These are phyloP conservation scores for Sherardia arvensis DNA, from an alignment of 257 asterid genomes.

Conservation along the genomic window DNA sequence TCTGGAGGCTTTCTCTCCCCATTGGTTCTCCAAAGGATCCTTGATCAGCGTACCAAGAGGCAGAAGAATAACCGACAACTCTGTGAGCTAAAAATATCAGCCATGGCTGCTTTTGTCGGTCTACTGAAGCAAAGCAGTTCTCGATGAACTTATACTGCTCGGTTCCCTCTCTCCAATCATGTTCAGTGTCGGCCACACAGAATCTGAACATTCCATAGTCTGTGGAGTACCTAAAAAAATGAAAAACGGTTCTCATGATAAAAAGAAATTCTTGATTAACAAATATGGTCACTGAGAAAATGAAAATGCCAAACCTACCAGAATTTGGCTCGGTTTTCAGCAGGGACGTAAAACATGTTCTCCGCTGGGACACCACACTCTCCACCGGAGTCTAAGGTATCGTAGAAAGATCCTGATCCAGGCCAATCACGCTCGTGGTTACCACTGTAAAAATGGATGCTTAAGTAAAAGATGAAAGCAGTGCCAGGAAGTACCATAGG, in stretches of 20 bases:
- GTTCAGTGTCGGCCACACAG: slow-evolving; percentile 83
- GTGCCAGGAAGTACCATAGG: neutral
- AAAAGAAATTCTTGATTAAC: no score
- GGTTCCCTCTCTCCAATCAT: slow-evolving; percentile 82
- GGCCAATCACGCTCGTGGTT: slow-evolving; percentile 99
- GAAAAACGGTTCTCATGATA: neutral
- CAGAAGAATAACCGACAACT: slow-evolving; percentile 78
- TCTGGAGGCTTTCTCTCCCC: slow-evolving; percentile 88
- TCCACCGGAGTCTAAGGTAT: slow-evolving; percentile 75
- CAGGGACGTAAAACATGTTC: slow-evolving; percentile 77
- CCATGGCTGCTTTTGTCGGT: slow-evolving; percentile 87
- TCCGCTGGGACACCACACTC: slow-evolving; percentile 89
- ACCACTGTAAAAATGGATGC: slow-evolving; percentile 47
- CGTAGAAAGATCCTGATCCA: slow-evolving; percentile 73
- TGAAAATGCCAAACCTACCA: slow-evolving; percentile 39
- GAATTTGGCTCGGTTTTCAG: slow-evolving; percentile 86
- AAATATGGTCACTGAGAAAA: neutral
- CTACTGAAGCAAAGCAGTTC: slow-evolving; percentile 68
- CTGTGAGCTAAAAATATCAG: slow-evolving; percentile 74
- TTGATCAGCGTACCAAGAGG: slow-evolving; percentile 30
- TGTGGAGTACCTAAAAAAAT: slow-evolving; percentile 55
- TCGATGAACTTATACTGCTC: slow-evolving; percentile 79
- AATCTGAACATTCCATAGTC: slow-evolving; percentile 93
- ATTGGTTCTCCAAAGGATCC: slow-evolving; percentile 85
- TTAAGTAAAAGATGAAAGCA: neutral